phyloP scores from a whole-genome alignment of 345 rosid genomes.

The Physaria fendleri region DNA sequence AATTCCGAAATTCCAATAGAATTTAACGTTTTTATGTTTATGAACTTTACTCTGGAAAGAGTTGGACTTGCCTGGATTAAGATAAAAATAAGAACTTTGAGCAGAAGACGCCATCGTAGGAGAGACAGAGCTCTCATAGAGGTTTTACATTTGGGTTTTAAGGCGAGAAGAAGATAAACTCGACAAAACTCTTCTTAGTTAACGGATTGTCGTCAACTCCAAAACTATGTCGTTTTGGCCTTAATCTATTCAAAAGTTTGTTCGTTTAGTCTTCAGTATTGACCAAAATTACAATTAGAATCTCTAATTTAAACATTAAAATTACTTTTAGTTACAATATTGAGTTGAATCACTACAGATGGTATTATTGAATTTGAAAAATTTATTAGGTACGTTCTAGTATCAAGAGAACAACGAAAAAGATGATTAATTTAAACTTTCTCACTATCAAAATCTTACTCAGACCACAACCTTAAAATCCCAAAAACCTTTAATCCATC shows the following conservation, averaged over 20 bases:
- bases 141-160: slow-evolving; percentile 40
- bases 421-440: background rate
- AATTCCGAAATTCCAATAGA: slow-evolving; percentile 30
- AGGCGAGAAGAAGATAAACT: slow-evolving; percentile 23
- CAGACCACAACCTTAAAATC: background rate
- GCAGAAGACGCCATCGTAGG: slow-evolving; percentile 56
- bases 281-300: background rate
- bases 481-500: background rate
- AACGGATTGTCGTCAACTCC: background rate
- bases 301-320: background rate
- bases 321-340: background rate
- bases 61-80: slow-evolving; percentile 26
- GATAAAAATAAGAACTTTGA: slow-evolving; percentile 37
- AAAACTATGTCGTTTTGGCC: background rate
- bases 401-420: background rate
- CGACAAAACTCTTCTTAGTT: slow-evolving; percentile 1
- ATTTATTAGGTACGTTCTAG: background rate
- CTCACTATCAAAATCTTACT: slow-evolving; percentile 1
- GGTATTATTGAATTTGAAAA: background rate
- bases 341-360: background rate
- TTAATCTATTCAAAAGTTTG: background rate
- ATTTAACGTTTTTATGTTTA: slow-evolving; percentile 21
- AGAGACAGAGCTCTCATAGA: slow-evolving; percentile 35
- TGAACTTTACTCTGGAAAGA: slow-evolving; percentile 15
- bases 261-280: background rate